Evolutionary conservation across 176 grass and related monocot genomes (phyloP), one percentile per base, ranked within the genome.

Genomic region (Tuctoria greenei): DNA sequence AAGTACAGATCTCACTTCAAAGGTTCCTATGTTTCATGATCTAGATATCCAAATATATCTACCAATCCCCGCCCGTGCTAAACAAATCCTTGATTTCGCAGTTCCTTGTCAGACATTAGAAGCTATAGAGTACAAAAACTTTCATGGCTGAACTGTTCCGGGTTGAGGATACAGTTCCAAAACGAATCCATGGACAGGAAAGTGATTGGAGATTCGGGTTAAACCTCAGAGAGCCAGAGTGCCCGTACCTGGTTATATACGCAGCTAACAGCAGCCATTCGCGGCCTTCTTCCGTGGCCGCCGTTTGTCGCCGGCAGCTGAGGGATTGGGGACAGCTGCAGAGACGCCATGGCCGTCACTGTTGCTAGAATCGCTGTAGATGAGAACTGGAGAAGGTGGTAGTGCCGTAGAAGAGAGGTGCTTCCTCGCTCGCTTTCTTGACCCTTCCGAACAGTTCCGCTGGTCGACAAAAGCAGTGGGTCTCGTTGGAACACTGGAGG

Each of bases 381-480:
- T 18, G 76, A 58, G 39, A 79, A 47, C 31, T 21, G 36, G 31
- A 26, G 65, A 16, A 38, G 64, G 64, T 71, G 46, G 58, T 38
- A 40, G 65, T 81, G 65, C 72, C 72, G 84, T 81, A 42, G 84
- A 71, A 81, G 78, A 64, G 11, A 76, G 4, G 57, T 18, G 46
- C 42, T 71, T 37, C 10, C 55, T 61, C 27, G 38, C n/a, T 31
- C 21, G 12, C 45, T 82, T 18, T 87, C 66, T 57, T 0, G 65
- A 58, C 47, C 14, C 73, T 82, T 77, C 72, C 41, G 38, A 39
- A 81, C 37, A 57, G 38, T 77, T 82, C 78, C 38, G 12, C 78
- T 55, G 31, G 20, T 36, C 27, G 58, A 65, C 77, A 80, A 69
- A 68, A 44, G 34, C 9, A 44, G 52, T 39, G 28, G 71, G 10